Evolutionary conservation across 805 yeast species (phyloP), one percentile per base, ranked within the genome.

Genomic region (Torulaspora quercuum): DNA sequence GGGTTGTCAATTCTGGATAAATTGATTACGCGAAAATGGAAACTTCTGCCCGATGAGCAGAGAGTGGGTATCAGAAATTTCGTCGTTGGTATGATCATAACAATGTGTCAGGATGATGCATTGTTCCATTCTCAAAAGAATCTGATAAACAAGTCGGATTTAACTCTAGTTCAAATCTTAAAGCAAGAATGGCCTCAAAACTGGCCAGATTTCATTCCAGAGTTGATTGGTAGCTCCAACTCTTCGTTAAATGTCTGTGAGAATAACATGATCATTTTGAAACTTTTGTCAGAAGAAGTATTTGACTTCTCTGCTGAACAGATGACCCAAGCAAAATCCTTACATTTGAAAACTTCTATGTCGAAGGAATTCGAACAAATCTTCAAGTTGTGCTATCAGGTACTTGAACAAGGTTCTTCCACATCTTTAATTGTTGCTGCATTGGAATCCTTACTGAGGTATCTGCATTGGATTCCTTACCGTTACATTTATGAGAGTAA

Each of bases 101-200:
- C 88, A 14, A 75, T 90, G 74, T 85, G 95, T 64, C 90, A 86
- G 43, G 85, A 85, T 57, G 94, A 86, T 42, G 67, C 70, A 7
- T 70, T 76, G 20, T 87, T 89, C 56, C 73, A 71, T 33, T 64
- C 73, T 26, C 87, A 87, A 57, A 81, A 80, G 54, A 80, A 96
- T 13, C 72, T 92, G 55, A 86, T 92, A 57, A 86, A 83, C 68
- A 92, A 92, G 63, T 88, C 89, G 52, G 95, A 92, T 65, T 72
- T 92, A 55, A 90, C 97, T 10, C 70, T 92, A 53, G 98, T 92
- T 23, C 94, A 89, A 56, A 81, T 92, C 35, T 76, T 92, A 55
- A 92, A 92, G 57, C 97, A 92, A 65, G 99, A 92, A 61, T 92
- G 99, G 99, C 99, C 99, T 21, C 86, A 81, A 51, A 84, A 89